Evolutionary conservation across 768 basidiomycete genomes (phyloP).

Genomic region (Leucosporidium creatinivorum): DNA sequence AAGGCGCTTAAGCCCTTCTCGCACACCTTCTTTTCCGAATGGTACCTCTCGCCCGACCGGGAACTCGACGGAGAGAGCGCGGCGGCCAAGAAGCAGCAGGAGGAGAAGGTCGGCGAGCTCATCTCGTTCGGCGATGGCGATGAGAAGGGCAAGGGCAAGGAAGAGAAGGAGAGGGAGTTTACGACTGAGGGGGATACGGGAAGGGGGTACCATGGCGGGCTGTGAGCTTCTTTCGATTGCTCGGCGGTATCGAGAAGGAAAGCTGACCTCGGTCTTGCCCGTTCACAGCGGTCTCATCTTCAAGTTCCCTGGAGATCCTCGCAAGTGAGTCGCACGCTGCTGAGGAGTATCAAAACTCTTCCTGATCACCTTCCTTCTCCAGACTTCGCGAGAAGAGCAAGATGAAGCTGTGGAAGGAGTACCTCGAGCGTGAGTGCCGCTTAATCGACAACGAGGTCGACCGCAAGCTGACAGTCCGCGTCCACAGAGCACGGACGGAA

Average conservation of each 20-base stretch:
- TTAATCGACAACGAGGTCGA: not conserved
- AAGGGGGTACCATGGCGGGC: constrained; percentile 31
- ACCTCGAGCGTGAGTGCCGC: constrained; percentile 58
- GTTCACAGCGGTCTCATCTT: constrained; percentile 43
- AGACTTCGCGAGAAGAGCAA: constrained; percentile 87
- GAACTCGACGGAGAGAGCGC: constrained; percentile 2
- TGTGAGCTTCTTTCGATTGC: constrained; percentile 13
- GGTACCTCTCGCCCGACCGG: constrained; percentile 35
- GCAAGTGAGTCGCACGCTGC: constrained; percentile 55
- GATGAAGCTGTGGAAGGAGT: constrained; percentile 88
- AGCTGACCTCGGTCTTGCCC: not conserved
- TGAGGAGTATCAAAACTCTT: not conserved
- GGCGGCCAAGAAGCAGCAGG: constrained; percentile 16
- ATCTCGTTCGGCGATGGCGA: constrained; percentile 37
- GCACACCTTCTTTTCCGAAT: constrained; percentile 89
- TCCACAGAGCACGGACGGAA: constrained; percentile 78
- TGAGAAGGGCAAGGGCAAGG: constrained; percentile 36
- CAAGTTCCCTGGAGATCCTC: constrained; percentile 86
- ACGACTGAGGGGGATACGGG: constrained; percentile 43
- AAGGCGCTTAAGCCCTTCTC: constrained; percentile 83
- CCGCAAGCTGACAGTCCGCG: no score
- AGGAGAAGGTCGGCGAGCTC: constrained; percentile 24
- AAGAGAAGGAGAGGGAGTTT: constrained; percentile 38
- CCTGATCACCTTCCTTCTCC: not conserved
- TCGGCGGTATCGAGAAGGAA: no score